Evolutionary conservation across 371 early-diverging fungal species (phyloP), one percentile per base, ranked within the genome.

Genomic region (Cokeromyces recurvatus): DNA sequence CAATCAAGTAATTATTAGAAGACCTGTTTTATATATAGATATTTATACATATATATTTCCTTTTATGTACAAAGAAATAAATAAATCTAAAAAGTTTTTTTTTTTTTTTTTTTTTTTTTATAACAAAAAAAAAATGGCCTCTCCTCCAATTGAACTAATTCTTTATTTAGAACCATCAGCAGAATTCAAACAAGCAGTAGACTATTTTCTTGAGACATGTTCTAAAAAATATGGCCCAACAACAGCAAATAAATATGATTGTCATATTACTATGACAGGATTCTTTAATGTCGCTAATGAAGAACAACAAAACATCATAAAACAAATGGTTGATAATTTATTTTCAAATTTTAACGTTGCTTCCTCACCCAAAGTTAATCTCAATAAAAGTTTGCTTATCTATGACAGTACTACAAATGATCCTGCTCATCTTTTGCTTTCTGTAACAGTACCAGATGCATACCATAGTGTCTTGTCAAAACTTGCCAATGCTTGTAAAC

Each of bases 1-100:
- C 80, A 77, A 50, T 38, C 71, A 11, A 72, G 71, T 37, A 53
- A 64, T 48, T 78, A 76, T 55, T 78, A 62, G 62, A 51, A n/a
- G n/a, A n/a, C n/a, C n/a, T n/a, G n/a, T n/a, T n/a, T n/a, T n/a
- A n/a, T n/a, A n/a, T n/a, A n/a, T n/a, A n/a, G n/a, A n/a, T n/a
- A n/a, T n/a, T n/a, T n/a, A n/a, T n/a, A n/a, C n/a, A n/a, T n/a
- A n/a, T n/a, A n/a, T n/a, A n/a, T n/a, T n/a, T n/a, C n/a, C n/a
- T n/a, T n/a, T n/a, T n/a, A n/a, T n/a, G n/a, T n/a, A n/a, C n/a
- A n/a, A n/a, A n/a, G n/a, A n/a, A n/a, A n/a, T n/a, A n/a, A n/a
- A n/a, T n/a, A n/a, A n/a, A n/a, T n/a, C n/a, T n/a, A n/a, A n/a
- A n/a, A n/a, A n/a, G n/a, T n/a, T n/a, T n/a, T n/a, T n/a, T n/a